These are phyloP conservation scores for Phytophthora uliginosa DNA, from an alignment of 352 stramenopile genomes.

Conservation along the genomic window DNA sequence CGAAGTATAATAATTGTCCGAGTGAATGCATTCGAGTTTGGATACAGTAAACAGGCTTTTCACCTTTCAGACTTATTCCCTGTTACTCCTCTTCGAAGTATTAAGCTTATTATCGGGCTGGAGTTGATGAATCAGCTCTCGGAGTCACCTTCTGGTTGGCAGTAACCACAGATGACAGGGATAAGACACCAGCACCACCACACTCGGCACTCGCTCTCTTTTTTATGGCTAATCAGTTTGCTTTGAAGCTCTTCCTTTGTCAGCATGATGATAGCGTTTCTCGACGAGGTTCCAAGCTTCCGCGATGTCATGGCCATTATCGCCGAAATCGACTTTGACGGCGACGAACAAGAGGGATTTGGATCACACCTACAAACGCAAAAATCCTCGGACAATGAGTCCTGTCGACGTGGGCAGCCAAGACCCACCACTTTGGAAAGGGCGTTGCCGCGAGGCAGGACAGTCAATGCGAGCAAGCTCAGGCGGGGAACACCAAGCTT, in stretches of 20 bases:
- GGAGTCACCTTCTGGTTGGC: background rate
- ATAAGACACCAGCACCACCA: background rate
- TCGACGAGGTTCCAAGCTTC: background rate
- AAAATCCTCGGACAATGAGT: background rate
- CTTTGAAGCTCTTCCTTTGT: background rate
- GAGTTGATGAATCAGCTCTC: background rate
- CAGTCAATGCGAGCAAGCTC: background rate
- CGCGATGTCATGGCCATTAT: too few species aligned
- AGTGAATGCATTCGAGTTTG: too few species aligned
- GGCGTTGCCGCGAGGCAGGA: background rate
- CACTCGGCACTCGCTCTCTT: background rate
- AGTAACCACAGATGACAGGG: background rate
- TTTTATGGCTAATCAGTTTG: background rate
- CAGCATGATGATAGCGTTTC: background rate
- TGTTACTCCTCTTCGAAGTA: too few species aligned
- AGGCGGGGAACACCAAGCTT: background rate
- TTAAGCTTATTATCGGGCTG: too few species aligned
- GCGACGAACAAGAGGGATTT: background rate
- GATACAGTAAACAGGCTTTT: too few species aligned
- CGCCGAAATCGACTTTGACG: background rate
- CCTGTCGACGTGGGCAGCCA: too few species aligned
- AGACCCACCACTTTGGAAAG: background rate
- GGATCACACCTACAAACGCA: background rate
- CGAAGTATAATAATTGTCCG: too few species aligned
- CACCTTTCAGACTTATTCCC: too few species aligned